A percentile compares a stretch with the other conserved stretches of the same genome.
Conservation (phyloP, 2,329 filamentous ascomycete species). For the Aspergillus sclerotialis region DNA sequence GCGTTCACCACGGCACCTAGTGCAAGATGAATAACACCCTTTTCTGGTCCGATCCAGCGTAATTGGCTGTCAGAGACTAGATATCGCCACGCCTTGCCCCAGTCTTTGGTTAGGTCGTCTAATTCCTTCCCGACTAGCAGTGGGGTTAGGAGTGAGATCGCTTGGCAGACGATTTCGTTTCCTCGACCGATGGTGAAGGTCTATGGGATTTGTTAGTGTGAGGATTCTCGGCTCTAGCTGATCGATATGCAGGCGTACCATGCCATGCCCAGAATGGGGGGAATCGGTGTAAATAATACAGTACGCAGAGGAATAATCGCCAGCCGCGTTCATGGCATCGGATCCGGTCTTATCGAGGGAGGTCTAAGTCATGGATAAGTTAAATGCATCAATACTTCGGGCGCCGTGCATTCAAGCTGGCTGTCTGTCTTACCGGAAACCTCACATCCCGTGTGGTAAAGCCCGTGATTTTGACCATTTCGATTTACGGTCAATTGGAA, state of each 20-base stretch:
- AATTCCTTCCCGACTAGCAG: slow-evolving; percentile 70
- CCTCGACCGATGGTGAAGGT: slow-evolving; percentile 56
- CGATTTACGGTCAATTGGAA: slow-evolving; percentile 7
- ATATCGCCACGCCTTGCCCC: slow-evolving; percentile 84
- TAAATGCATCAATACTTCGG: too few species aligned
- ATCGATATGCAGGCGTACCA: slow-evolving; percentile 22
- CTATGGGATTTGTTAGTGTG: slow-evolving; percentile 13
- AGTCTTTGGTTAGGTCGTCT: slow-evolving; percentile 68
- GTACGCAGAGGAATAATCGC: slow-evolving; percentile 91
- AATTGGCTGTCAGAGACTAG: slow-evolving; percentile 87
- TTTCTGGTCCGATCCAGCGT: slow-evolving; percentile 90
- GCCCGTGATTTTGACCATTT: slow-evolving; percentile 61
- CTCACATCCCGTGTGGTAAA: slow-evolving; percentile 68
- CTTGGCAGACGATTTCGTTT: slow-evolving; percentile 85
- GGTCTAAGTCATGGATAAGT: slow-evolving; percentile 45
- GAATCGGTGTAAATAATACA: slow-evolving; percentile 82
- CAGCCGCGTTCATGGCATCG: slow-evolving; percentile 92
- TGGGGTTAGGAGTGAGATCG: slow-evolving; percentile 70
- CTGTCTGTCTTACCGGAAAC: slow-evolving; percentile 49
- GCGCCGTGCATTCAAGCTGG: too few species aligned
- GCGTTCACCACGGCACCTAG: slow-evolving; percentile 85
- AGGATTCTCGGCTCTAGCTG: neutral
- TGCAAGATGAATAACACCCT: slow-evolving; percentile 88
- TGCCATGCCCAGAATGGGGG: slow-evolving; percentile 32
- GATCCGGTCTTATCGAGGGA: slow-evolving; percentile 94